A percentile compares a stretch with the other conserved stretches of the same genome.
phyloP scores from a whole-genome alignment of 2,329 filamentous ascomycete species.

The Cytospora leucostoma region DNA sequence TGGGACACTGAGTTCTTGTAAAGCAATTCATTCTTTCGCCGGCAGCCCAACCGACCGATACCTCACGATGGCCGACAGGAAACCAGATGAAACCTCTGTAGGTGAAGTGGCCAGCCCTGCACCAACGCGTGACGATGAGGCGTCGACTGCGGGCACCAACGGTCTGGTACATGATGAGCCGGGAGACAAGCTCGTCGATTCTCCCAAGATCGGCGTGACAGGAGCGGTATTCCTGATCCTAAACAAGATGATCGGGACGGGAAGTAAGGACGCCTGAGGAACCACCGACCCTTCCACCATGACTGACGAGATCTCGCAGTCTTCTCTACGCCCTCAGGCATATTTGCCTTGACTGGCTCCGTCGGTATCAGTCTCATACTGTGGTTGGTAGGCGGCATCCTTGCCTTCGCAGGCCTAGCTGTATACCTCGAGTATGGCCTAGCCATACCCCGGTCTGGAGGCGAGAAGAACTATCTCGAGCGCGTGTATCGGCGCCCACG shows the following conservation, averaged over 20 bases:
- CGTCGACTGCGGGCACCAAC: not conserved
- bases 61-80: slow-evolving; percentile 14
- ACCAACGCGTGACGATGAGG: not conserved
- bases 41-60: not conserved
- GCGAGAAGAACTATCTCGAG: slow-evolving; percentile 68
- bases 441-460: slow-evolving; percentile 62
- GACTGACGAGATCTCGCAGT: slow-evolving; percentile 32
- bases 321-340: slow-evolving; percentile 56
- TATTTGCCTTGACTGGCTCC: slow-evolving; percentile 54
- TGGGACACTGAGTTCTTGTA: not conserved
- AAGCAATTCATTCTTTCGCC: not conserved
- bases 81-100: not conserved
- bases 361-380: slow-evolving; percentile 48
- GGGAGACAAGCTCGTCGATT: slow-evolving; percentile 42
- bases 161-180: slow-evolving; percentile 30
- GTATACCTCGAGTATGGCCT: slow-evolving; percentile 66
- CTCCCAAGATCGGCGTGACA: slow-evolving; percentile 53
- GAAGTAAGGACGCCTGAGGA: slow-evolving; percentile 44
- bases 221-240: slow-evolving; percentile 57
- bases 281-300: not conserved
- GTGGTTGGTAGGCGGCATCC: slow-evolving; percentile 45
- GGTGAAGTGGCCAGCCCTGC: slow-evolving; percentile 4
- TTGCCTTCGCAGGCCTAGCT: slow-evolving; percentile 60
- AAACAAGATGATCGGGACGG: slow-evolving; percentile 62
- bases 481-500: slow-evolving; percentile 60